Percentiles rank a stretch among this genome's conserved stretches.
These are phyloP conservation scores for Trifolium pratense DNA, from an alignment of 306 rosid genomes.

Conservation along the genomic window DNA sequence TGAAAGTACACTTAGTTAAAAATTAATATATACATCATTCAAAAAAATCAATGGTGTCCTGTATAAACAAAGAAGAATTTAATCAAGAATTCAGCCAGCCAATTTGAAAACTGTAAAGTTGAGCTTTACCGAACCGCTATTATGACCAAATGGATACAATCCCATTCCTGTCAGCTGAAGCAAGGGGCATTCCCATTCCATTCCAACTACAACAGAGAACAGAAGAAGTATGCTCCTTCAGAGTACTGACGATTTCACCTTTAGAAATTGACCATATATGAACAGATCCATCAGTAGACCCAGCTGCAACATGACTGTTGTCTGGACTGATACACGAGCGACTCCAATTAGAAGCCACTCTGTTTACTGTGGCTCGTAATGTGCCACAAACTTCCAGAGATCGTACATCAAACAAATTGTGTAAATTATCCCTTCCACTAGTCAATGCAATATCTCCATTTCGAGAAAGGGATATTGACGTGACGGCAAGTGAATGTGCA, in stretches of 20 bases:
- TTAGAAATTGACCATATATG: constrained; percentile 80
- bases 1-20: constrained; percentile 1
- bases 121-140: constrained; percentile 22
- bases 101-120: constrained; percentile 27
- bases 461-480: constrained; percentile 84
- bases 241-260: constrained; percentile 75
- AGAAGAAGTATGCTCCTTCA: constrained; percentile 81
- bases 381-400: constrained; percentile 90
- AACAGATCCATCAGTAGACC: constrained; percentile 88
- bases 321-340: constrained; percentile 97
- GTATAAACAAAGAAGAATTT: constrained; percentile 35
- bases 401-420: constrained; percentile 82
- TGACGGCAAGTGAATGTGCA: constrained; percentile 82
- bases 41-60: constrained; percentile 24
- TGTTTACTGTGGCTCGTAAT: constrained; percentile 71
- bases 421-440: constrained; percentile 94
- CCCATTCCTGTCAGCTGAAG: constrained; percentile 93
- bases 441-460: constrained; percentile 81
- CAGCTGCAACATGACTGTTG: constrained; percentile 90
- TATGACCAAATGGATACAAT: constrained; percentile 80
- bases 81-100: constrained; percentile 35
- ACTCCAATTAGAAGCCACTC: constrained; percentile 95
- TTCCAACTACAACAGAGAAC: constrained; percentile 94
- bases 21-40: constrained; percentile 30
- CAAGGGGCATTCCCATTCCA: constrained; percentile 81